Evolutionary conservation across 164 flowering plant genomes (phyloP), one percentile per base, ranked within the genome.

Genomic region (Chimonanthus salicifolius): DNA sequence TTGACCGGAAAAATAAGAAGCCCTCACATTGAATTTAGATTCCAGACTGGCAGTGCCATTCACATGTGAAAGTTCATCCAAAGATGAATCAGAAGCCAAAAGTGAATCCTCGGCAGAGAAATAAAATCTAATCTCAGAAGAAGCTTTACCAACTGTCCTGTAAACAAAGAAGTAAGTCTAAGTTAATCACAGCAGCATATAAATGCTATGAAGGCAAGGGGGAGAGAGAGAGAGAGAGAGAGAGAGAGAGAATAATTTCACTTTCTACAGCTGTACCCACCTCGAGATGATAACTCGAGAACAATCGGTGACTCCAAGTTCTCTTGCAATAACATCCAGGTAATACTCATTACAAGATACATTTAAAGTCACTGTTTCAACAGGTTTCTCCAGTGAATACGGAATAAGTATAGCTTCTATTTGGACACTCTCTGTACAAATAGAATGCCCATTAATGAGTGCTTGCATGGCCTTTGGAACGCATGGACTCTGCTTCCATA

Each of bases 101-200:
- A 45, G 44, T 60, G 76, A 72, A 47, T 79, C 70, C 73, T 82
- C 74, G 75, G 83, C 82, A 72, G 84, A 74, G 80, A 82, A 92
- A 80, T 92, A 92, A 67, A 94, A 68, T 84, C 99, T 88, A 74
- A 80, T 84, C 82, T 96, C 99, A 8, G 97, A 90, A 47, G 98
- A 88, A 67, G 97, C 78, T 78, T 85, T 94, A 49, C 99, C 97
- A 82, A 96, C 78, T 49, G 82, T 74, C 87, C 98, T 96, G 85
- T 48, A 64, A 74, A 67, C 47, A 18, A 54, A 72, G 64, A 72
- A 62, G 49, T 20, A 49, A 3, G 10, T 47, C 10, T 44, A 10
- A 44, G 16, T 10, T 9, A 66, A 66, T 48, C 9, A 9, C 13
- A 5, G 7, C 20, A 72, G 11, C 11, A 11, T 10, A 8, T 21